Evolutionary conservation across 2,329 filamentous ascomycete genomes (phyloP).

Genomic region (Fusarium lyarnte): DNA sequence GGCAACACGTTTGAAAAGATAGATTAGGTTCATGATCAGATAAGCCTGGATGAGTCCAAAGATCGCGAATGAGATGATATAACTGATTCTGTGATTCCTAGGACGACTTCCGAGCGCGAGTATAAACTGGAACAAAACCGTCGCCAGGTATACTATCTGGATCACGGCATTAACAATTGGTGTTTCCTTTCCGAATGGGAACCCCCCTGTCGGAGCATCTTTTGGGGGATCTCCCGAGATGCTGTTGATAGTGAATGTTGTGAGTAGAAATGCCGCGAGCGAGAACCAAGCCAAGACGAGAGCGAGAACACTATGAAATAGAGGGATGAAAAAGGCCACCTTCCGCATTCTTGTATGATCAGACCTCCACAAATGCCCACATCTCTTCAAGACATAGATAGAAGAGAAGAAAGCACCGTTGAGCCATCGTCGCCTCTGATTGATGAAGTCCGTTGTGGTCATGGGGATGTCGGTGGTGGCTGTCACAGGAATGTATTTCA

Average conservation of each 20-base stretch:
- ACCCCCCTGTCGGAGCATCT: neutral
- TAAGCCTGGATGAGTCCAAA: conserved; percentile 15
- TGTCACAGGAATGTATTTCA: neutral
- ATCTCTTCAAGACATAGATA: conserved; percentile 2
- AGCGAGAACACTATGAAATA: conserved; percentile 4
- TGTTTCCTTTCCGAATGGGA: conserved; percentile 20
- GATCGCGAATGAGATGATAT: conserved; percentile 10
- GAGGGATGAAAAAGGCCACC: neutral
- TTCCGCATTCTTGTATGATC: neutral
- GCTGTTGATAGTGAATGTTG: conserved; percentile 15
- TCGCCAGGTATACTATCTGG: conserved; percentile 2
- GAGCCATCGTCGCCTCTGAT: neutral
- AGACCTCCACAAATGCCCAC: neutral
- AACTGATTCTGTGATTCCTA: neutral
- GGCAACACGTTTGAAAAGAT: neutral
- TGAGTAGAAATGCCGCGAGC: neutral
- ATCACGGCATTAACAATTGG: neutral
- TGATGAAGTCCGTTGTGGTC: neutral
- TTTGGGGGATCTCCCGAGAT: conserved; percentile 4
- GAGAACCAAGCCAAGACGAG: conserved; percentile 25
- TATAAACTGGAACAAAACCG: conserved; percentile 14
- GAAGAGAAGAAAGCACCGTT: conserved; percentile 3
- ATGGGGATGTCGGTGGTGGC: neutral
- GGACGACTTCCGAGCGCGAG: conserved; percentile 13
- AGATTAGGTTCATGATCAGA: neutral